These are phyloP conservation scores for Calonectria crousiana DNA, from an alignment of 2,329 filamentous ascomycete species.

Conservation along the genomic window DNA sequence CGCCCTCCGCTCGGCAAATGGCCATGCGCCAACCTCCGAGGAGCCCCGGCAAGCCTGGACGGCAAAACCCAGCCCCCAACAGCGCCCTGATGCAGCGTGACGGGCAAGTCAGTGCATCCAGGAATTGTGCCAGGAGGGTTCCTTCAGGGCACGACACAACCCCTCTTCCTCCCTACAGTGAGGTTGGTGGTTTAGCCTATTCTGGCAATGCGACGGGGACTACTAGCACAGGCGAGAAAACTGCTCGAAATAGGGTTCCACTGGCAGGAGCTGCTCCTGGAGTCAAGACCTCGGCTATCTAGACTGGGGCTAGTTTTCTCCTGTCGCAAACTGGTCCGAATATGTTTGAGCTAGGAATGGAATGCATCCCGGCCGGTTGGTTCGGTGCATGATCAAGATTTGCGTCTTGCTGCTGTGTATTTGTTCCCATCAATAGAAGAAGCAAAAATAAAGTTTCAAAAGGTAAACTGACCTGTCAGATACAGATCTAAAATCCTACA, in stretches of 20 bases:
- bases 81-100: background rate
- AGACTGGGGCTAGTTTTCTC: background rate
- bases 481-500: background rate
- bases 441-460: background rate
- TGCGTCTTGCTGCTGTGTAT: background rate
- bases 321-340: background rate
- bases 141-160: background rate
- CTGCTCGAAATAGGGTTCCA: background rate
- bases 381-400: background rate
- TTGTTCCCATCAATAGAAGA: background rate
- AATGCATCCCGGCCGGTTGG: background rate
- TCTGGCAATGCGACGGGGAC: background rate
- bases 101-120: background rate
- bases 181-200: background rate
- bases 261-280: background rate
- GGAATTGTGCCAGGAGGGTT: background rate
- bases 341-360: background rate
- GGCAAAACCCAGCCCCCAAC: background rate
- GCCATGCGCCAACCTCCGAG: background rate
- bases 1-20: background rate
- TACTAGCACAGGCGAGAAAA: background rate
- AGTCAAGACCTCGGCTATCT: background rate
- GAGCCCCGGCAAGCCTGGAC: background rate
- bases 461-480: background rate
- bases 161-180: background rate